Evolutionary conservation across 306 rosid species (phyloP), one percentile per base, ranked within the genome.

Genomic region (Amphicarpaea edgeworthii): DNA sequence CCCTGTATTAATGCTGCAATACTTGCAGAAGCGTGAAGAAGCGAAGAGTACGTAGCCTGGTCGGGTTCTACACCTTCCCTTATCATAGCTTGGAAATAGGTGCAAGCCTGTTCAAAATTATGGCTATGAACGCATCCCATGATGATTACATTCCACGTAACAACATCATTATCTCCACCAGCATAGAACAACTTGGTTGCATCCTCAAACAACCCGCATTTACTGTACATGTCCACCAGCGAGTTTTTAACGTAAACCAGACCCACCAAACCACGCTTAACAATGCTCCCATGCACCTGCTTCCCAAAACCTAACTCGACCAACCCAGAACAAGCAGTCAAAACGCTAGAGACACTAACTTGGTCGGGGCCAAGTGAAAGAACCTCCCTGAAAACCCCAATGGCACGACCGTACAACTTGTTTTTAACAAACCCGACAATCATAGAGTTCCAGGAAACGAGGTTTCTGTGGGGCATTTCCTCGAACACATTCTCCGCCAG

Each of bases 131-230:
- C 69, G 2, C 86, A 85, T 16, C 85, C 90, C 77, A 41, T 75
- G 68, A 85, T 81, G 81, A 89, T 84, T 38, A 89, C 84, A 42
- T 87, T 89, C 94, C 91, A 87, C 0, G 90, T 72, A 15, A 87
- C 90, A 64, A 85, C 83, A 70, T 89, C 90, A 59, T 77, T 87
- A 6, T 75, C 83, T 75, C 86, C 87, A 17, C 51, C 80, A 8
- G 41, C 55, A 67, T 19, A 53, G 75, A 89, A 89, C 85, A 89
- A 66, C 82, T 82, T 59, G 15, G 74, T 34, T 24, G 86, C 88
- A 46, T 82, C 86, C 66, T 71, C 77, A 78, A 83, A 80, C 58
- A 73, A 45, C 59, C 82, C 68, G 32, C 94, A 87, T 61, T 87
- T 87, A 30, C 82, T 66, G 17, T 89, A 87, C 91, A 87, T 87